Evolutionary conservation across 768 basidiomycete genomes (phyloP).

Genomic region (Leccinum uliginosum): DNA sequence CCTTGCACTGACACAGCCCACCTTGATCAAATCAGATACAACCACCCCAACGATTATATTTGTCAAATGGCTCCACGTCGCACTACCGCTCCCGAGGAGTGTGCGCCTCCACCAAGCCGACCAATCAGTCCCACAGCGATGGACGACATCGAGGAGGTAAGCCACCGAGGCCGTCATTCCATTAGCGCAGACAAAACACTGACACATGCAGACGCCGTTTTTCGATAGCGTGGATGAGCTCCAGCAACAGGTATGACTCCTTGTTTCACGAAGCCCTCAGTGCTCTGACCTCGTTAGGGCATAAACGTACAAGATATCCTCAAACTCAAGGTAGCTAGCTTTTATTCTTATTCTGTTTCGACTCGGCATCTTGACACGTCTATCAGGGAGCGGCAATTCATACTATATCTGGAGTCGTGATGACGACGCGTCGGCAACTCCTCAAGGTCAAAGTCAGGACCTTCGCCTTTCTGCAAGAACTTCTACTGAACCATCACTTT

Average conservation of each 20-base stretch:
- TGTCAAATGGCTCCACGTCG: conserved; percentile 27
- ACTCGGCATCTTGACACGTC: background rate
- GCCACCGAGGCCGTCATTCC: background rate
- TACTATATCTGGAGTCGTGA: conserved; percentile 82
- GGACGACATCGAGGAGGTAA: conserved; percentile 43
- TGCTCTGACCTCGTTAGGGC: conserved; percentile 47
- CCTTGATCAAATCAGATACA: background rate
- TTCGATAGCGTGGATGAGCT: conserved; percentile 84
- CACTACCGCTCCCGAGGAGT: conserved; percentile 21
- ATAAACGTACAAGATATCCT: conserved; percentile 94
- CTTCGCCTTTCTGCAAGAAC: background rate
- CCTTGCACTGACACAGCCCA: background rate
- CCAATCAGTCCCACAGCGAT: conserved; percentile 19
- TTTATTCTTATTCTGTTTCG: conserved; percentile 3
- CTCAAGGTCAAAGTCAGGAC: conserved; percentile 82
- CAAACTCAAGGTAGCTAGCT: conserved; percentile 71
- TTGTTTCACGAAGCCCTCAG: conserved; percentile 4
- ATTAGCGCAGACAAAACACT: background rate
- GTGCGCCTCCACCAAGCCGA: conserved; percentile 26
- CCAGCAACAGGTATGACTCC: conserved; percentile 69
- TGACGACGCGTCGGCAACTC: conserved; percentile 87
- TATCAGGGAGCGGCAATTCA: conserved; percentile 71
- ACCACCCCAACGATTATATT: background rate
- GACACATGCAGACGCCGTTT: conserved; percentile 43
- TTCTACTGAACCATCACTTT: background rate